Base-by-base conservation (phyloP, 1,139 yeast genomes). In the Sugiyamaella novakii region DNA sequence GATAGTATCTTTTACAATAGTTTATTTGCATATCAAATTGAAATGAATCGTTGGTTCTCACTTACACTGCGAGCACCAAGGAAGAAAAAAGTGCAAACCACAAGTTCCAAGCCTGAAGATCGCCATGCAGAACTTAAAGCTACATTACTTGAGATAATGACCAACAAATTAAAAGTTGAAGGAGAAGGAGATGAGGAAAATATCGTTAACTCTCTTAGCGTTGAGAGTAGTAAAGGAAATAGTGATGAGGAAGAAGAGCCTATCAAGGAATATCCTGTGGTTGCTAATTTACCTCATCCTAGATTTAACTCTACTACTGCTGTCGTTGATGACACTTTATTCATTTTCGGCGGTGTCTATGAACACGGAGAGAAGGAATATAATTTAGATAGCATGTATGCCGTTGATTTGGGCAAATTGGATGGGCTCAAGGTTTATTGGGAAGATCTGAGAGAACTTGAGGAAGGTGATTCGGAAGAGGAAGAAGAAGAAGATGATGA, bases 301-400 rank as follows among this genome's bases (percentile, higher is more conserved):
- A 75, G 98, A 61, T 92, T 89, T 72, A 91, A 92, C 63, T 83
- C 96, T 3, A 73, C 92, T 1, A 80, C 91, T 3, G 83, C 95
- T 53, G 95, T 92, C 1, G 83, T 86, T 30, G 96, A 87, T 59
- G 98, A 92, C 64, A 76, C 77, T 0, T 73, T 89, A 50, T 92
- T 83, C 65, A 84, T 92, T n/a, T 89, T 79, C 63, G 96, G 98
- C 22, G 98, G 98, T 59, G 79, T 84, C 27, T 92, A 83, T 79
- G 98, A 92, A 67, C 72, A 78, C 40, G 96, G 91, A 5, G 98
- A 91, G 47, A 82, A 78, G 53, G 98, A 92, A 64, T 87, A 77
- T 64, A 79, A 81, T 47, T 76, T 92, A 57, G 96, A 92, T 64
- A 84, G 95, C 5, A 78, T 92, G 68, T 92, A 92, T 64, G 77